phyloP scores from a whole-genome alignment of 345 rosid species.

The Kandelia obovata region DNA sequence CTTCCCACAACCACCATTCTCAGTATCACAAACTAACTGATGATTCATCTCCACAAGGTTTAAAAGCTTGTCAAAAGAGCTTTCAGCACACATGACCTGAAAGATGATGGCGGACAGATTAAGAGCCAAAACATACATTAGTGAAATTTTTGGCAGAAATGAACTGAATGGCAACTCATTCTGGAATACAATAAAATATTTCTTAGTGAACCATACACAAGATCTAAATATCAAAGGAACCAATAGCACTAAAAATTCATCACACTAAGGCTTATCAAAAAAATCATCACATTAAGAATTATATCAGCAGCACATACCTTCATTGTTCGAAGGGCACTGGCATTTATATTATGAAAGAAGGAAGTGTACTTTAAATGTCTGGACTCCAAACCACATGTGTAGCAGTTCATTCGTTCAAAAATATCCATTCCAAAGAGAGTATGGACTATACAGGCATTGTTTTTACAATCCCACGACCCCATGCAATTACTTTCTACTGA shows the following conservation, averaged over 20 bases:
- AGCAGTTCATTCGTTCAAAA: slow-evolving; percentile 76
- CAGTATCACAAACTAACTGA: slow-evolving; percentile 86
- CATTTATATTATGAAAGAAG: slow-evolving; percentile 91
- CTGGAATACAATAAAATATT: not conserved
- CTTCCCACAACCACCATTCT: slow-evolving; percentile 85
- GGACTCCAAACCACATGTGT: slow-evolving; percentile 73
- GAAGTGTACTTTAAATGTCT: slow-evolving; percentile 86
- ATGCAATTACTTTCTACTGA: slow-evolving; percentile 53
- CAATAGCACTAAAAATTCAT: too few species aligned
- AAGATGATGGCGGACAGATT: slow-evolving; percentile 16
- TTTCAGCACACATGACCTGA: slow-evolving; percentile 67
- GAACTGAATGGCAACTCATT: not conserved
- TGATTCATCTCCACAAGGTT: slow-evolving; percentile 86
- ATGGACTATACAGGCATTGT: slow-evolving; percentile 68
- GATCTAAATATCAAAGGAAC: not conserved
- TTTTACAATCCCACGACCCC: slow-evolving; percentile 83
- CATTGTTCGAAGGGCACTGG: slow-evolving; percentile 79
- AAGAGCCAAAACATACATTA: slow-evolving; percentile 7
- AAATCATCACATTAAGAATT: not conserved
- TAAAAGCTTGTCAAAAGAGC: slow-evolving; percentile 75
- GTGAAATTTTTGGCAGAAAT: not conserved
- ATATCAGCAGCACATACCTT: slow-evolving; percentile 50
- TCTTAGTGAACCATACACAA: not conserved
- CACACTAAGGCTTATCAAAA: not conserved
- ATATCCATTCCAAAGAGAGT: slow-evolving; percentile 90